Conservation (phyloP, 345 rosid genomes). For the Linum lewisii region DNA sequence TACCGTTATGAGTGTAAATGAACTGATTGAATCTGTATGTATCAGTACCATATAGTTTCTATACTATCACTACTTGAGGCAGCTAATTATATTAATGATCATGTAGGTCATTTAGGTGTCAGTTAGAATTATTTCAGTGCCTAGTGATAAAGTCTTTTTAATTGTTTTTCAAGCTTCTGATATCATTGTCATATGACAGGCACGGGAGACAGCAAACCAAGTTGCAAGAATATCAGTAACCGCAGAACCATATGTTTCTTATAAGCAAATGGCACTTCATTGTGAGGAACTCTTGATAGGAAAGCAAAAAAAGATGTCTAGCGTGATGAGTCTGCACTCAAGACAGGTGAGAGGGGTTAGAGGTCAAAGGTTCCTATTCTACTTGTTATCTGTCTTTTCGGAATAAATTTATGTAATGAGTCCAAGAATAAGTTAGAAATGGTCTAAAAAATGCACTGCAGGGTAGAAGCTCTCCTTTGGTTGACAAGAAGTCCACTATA, state of each 20-base stretch:
- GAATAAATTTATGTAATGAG: no score
- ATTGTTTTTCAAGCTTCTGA: background rate
- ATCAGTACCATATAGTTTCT: no score
- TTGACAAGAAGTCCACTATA: slow-evolving; percentile 21
- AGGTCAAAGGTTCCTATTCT: background rate
- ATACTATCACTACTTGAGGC: background rate
- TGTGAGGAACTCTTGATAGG: slow-evolving; percentile 75
- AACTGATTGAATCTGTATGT: slow-evolving; percentile 77
- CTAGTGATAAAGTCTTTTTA: no score
- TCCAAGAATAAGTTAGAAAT: no score
- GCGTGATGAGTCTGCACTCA: slow-evolving; percentile 48
- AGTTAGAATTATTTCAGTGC: background rate
- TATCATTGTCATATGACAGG: slow-evolving; percentile 30
- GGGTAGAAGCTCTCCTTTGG: slow-evolving; percentile 50
- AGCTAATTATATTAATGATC: background rate
- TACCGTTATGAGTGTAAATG: slow-evolving; percentile 53
- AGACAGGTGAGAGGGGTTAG: slow-evolving; percentile 44
- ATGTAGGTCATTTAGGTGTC: background rate
- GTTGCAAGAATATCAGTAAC: slow-evolving; percentile 69
- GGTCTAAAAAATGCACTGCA: slow-evolving; percentile 24
- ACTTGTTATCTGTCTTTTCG: background rate
- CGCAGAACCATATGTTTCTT: slow-evolving; percentile 66
- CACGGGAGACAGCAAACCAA: slow-evolving; percentile 60
- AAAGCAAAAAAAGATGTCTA: slow-evolving; percentile 77
- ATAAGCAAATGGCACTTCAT: slow-evolving; percentile 75